Conservation (phyloP, 495 filamentous ascomycete species). For the Hyphodiscus hymeniophilus region DNA sequence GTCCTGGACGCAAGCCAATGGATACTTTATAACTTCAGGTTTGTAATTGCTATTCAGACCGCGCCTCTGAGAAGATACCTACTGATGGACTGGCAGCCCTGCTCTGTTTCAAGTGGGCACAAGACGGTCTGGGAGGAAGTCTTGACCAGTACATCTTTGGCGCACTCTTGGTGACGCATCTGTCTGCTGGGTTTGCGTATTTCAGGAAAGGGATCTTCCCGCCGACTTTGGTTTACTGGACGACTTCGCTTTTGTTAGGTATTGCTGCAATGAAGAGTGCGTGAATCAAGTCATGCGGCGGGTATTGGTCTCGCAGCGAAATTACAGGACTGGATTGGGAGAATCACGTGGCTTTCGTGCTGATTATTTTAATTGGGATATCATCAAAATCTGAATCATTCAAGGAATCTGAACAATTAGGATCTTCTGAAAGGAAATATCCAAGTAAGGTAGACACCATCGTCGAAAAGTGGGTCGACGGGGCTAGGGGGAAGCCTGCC, state of each 20-base stretch:
- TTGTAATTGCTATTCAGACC: not conserved
- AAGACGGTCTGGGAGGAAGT: not conserved
- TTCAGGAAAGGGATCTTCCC: not conserved
- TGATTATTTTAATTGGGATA: no score
- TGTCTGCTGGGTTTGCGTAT: not conserved
- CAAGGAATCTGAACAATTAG: no score
- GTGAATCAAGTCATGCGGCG: no score
- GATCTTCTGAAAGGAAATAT: no score
- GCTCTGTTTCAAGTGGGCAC: conserved; percentile 1
- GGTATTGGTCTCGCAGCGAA: no score
- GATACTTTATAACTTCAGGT: not conserved
- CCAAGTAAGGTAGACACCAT: no score
- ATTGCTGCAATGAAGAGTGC: not conserved
- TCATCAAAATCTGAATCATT: no score
- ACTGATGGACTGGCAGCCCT: not conserved
- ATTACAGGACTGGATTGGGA: no score
- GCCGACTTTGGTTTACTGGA: not conserved
- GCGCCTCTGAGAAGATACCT: not conserved
- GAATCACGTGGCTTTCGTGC: no score
- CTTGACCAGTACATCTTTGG: not conserved
- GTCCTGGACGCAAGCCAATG: not conserved
- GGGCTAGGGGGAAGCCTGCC: no score
- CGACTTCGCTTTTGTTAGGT: not conserved
- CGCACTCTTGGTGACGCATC: not conserved
- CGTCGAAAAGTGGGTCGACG: no score